Evolutionary conservation across 148 eudicot species (phyloP).

Genomic region (Pharnaceum exiguum): DNA sequence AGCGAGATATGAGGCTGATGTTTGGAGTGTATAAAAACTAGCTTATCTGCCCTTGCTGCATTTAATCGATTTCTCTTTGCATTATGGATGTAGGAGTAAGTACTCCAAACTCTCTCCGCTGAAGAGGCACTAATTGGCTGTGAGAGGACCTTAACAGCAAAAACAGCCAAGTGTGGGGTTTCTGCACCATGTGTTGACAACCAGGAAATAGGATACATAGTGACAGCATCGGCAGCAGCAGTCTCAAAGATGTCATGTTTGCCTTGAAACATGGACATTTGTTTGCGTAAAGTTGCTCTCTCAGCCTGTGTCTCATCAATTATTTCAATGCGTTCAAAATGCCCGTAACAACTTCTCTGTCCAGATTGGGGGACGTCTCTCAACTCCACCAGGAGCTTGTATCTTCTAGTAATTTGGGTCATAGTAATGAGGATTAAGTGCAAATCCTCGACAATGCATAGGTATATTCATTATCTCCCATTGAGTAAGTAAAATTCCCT

Average conservation of each 20-base stretch:
- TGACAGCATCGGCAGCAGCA: background rate
- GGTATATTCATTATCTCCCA: conserved; percentile 26
- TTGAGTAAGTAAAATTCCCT: conserved; percentile 1
- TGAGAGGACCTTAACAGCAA: conserved; percentile 7
- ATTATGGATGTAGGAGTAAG: conserved; percentile 6
- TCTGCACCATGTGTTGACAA: conserved; percentile 13
- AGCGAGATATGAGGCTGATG: background rate
- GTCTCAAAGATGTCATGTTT: conserved; percentile 10
- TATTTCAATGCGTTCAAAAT: conserved; percentile 13
- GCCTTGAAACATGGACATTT: conserved; percentile 11
- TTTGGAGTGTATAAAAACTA: conserved; percentile 13
- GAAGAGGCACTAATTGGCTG: conserved; percentile 6
- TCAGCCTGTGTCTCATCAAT: conserved; percentile 6
- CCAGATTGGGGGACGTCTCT: conserved; percentile 15
- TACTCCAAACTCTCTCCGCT: conserved; percentile 9
- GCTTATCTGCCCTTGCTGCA: conserved; percentile 7
- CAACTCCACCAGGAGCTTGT: background rate
- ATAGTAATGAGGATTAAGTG: conserved; percentile 4
- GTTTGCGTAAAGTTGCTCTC: conserved; percentile 7
- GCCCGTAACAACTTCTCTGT: conserved; percentile 4
- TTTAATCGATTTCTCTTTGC: conserved; percentile 9
- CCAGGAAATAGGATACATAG: conserved; percentile 16
- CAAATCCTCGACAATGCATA: conserved; percentile 23
- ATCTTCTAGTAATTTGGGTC: background rate
- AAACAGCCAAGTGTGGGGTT: background rate